Conservation (phyloP, 2,329 filamentous ascomycete species). For the Cadophora sp. region DNA sequence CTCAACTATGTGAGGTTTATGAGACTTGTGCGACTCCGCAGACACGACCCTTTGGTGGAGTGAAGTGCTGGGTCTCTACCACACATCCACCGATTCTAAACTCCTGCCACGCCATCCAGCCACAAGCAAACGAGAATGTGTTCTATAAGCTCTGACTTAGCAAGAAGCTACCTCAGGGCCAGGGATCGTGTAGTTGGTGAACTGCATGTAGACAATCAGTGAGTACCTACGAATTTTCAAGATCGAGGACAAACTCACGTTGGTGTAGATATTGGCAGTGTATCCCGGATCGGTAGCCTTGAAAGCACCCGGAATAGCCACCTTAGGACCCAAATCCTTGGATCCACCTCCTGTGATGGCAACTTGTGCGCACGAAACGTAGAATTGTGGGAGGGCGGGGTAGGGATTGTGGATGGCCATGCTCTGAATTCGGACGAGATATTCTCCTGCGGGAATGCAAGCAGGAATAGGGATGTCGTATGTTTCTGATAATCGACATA, state of each 20-base stretch:
- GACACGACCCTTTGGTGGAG: not conserved
- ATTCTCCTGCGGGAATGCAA: slow-evolving; percentile 36
- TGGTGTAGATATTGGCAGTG: slow-evolving; percentile 26
- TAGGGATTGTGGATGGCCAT: slow-evolving; percentile 41
- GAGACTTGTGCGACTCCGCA: not conserved
- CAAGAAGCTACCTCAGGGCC: slow-evolving; percentile 27
- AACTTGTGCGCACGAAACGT: slow-evolving; percentile 41
- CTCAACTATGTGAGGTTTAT: not conserved
- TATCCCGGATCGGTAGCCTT: slow-evolving; percentile 29
- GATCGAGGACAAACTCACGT: slow-evolving; percentile 14
- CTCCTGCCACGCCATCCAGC: not conserved
- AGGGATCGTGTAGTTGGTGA: slow-evolving; percentile 31
- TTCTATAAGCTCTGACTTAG: not conserved
- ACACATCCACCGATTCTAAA: not conserved
- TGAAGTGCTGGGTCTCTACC: not conserved
- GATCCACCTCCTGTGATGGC: slow-evolving; percentile 37
- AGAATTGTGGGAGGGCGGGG: slow-evolving; percentile 40
- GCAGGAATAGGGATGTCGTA: slow-evolving; percentile 39
- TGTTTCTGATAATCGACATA: slow-evolving; percentile 28
- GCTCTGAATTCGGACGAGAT: slow-evolving; percentile 40
- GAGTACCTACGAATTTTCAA: not conserved
- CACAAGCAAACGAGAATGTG: not conserved
- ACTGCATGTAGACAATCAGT: slow-evolving; percentile 6
- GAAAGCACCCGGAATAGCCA: slow-evolving; percentile 37
- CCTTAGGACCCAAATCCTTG: slow-evolving; percentile 32